Evolutionary conservation across 1,284 basidiomycete species (phyloP).

Genomic region (Phlebopus sp.): DNA sequence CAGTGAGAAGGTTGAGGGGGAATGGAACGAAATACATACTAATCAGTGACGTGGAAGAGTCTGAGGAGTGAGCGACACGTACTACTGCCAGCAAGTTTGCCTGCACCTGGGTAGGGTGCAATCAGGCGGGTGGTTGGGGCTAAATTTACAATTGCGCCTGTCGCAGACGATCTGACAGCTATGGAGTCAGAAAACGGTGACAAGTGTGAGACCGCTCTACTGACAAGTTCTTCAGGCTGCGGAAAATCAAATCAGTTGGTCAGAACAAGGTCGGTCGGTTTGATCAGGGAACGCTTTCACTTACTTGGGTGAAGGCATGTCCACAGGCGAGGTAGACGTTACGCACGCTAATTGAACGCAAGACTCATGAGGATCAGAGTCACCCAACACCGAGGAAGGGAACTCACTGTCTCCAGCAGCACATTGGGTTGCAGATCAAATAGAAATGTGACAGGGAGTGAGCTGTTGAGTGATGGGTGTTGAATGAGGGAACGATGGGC

Average conservation of each 20-base stretch:
- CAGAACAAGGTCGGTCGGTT: background rate
- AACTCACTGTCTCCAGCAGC: slow-evolving; percentile 39
- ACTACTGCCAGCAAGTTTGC: slow-evolving; percentile 50
- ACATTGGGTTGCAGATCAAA: slow-evolving; percentile 26
- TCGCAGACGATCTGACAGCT: slow-evolving; percentile 39
- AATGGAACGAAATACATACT: slow-evolving; percentile 5
- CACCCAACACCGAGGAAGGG: background rate
- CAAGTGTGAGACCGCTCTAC: slow-evolving; percentile 11
- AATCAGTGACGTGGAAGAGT: slow-evolving; percentile 14
- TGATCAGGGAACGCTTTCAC: slow-evolving; percentile 10
- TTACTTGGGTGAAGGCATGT: slow-evolving; percentile 38
- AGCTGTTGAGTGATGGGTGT: slow-evolving; percentile 1
- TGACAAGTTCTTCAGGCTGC: slow-evolving; percentile 33
- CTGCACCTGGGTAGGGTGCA: slow-evolving; percentile 41
- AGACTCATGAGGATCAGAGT: slow-evolving; percentile 9
- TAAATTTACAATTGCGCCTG: slow-evolving; percentile 44
- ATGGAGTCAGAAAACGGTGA: slow-evolving; percentile 17
- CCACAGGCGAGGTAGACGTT: slow-evolving; percentile 41
- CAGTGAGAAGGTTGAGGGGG: background rate
- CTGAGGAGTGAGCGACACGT: slow-evolving; percentile 16
- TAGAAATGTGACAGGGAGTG: slow-evolving; percentile 3
- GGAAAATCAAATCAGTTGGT: slow-evolving; percentile 6
- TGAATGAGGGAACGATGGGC: slow-evolving; percentile 9
- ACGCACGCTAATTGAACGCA: slow-evolving; percentile 33
- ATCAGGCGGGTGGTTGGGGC: slow-evolving; percentile 41